Conservation (phyloP, 2,329 filamentous ascomycete species). For the Verticillium albo-atrum region DNA sequence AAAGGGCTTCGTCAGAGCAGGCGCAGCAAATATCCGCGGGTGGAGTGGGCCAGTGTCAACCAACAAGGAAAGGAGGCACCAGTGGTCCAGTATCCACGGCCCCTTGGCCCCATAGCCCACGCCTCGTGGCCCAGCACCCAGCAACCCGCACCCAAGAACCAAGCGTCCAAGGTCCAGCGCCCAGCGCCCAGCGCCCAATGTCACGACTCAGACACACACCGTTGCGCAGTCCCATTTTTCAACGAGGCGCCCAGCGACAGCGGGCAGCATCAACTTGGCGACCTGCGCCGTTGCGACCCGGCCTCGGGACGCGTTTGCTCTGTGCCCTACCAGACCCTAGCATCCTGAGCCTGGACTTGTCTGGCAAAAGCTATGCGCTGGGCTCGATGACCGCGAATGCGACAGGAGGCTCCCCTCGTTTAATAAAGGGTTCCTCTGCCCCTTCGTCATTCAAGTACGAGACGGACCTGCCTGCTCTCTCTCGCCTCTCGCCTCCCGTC, state of each 20-base stretch:
- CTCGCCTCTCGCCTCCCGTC: neutral
- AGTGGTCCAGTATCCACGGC: neutral
- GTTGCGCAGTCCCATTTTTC: neutral
- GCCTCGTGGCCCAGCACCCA: too few relatives aligned
- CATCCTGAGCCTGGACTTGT: neutral
- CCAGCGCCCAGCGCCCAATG: neutral
- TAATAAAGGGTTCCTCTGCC: neutral
- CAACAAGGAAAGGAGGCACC: neutral
- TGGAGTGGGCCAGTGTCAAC: neutral
- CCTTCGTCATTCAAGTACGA: neutral
- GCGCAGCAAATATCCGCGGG: neutral
- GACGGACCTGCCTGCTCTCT: neutral
- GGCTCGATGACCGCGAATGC: neutral
- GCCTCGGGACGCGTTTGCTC: neutral
- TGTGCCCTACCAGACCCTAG: neutral
- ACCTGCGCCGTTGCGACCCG: neutral
- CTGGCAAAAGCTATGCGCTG: neutral
- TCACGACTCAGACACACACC: neutral
- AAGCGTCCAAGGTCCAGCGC: too few relatives aligned
- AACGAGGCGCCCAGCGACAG: neutral
- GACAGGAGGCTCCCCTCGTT: neutral
- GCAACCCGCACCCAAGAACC: too few relatives aligned
- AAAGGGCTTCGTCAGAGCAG: neutral
- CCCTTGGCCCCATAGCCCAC: too few relatives aligned
- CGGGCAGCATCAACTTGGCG: neutral